Base-by-base conservation (phyloP, 2,329 filamentous ascomycete species). In the Alternaria ethzedia region DNA sequence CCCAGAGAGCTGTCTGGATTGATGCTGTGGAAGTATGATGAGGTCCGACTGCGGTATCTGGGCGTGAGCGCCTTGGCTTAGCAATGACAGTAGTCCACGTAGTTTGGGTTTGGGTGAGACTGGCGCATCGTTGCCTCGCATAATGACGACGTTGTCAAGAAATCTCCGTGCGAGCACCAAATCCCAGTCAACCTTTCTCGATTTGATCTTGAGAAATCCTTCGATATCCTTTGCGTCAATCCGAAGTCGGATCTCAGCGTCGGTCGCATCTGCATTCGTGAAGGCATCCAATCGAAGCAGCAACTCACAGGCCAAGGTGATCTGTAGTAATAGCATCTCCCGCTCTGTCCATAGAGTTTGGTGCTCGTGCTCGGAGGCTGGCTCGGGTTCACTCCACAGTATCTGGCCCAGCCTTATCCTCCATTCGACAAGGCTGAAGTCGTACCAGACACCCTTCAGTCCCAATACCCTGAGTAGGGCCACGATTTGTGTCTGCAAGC, bases 381-480 rank as follows among this genome's bases (percentile, higher is more conserved):
- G 32, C 15, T 77, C 73, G 9, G 66, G 64, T 43, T 77, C 74
- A 15, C 86, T 89, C 90, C 90, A 93, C 3, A 93, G 79, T 45
- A 93, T 84, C 78, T 92, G 90, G 7, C 91, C 91, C 2, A 93
- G 82, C 12, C 90, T 85, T 61, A 93, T 90, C 41, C 91, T 86
- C 90, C 90, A 93, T 74, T 93, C 90, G 7, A 93, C 88, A 30
- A 89, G 85, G 20, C 89, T 90, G 68, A 93, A 91, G 77, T 93
- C 90, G 55, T 91, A 86, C 91, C 91, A 93, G 49, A 91, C 86
- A 59, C 90, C 89, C 57, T 88, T 85, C 8, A 87, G 81, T 0
- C 86, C 87, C 47, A 93, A 83, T 10, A 90, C 86, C 73, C 88
- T 88, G 49, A 93, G 84, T 17, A 93, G 80, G 5, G 88, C 86